phyloP scores from a whole-genome alignment of 1,284 basidiomycete genomes.

The Ceratobasidium papillatum region DNA sequence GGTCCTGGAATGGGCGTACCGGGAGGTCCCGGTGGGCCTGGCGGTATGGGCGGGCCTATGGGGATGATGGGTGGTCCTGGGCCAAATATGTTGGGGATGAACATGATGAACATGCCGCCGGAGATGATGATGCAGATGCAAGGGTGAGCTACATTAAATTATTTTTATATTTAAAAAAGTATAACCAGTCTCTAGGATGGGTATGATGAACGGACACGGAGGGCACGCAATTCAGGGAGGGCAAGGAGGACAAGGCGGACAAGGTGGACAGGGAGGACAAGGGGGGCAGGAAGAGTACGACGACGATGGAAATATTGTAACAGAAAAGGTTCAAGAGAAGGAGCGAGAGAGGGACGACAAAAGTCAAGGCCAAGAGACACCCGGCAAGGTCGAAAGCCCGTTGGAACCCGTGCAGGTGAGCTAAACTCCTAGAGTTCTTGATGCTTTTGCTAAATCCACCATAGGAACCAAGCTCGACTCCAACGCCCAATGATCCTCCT shows the following conservation, averaged over 20 bases:
- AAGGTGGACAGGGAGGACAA: neutral
- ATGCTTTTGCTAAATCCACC: neutral
- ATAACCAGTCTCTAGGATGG: slow-evolving; percentile 14
- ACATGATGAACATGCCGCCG: slow-evolving; percentile 43
- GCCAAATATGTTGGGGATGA: slow-evolving; percentile 44
- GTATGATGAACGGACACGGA: slow-evolving; percentile 27
- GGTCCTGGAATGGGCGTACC: slow-evolving; percentile 46
- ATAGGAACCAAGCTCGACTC: slow-evolving; percentile 13
- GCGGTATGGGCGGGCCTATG: slow-evolving; percentile 36
- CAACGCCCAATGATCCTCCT: slow-evolving; percentile 37
- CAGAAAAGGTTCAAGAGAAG: slow-evolving; percentile 15
- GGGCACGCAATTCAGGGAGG: no score
- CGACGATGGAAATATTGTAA: slow-evolving; percentile 5
- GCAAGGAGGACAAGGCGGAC: slow-evolving; percentile 4
- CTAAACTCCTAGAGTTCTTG: slow-evolving; percentile 35
- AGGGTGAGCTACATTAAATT: slow-evolving; percentile 3
- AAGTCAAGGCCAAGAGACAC: slow-evolving; percentile 32
- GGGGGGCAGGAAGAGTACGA: slow-evolving; percentile 38
- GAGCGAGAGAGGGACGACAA: slow-evolving; percentile 23
- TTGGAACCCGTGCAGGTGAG: slow-evolving; percentile 21
- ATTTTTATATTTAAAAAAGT: neutral
- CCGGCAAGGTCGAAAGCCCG: slow-evolving; percentile 14
- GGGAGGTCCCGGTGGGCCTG: slow-evolving; percentile 16
- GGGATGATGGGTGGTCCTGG: slow-evolving; percentile 51
- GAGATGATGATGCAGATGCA: slow-evolving; percentile 40